Evolutionary conservation across 1,139 yeast species (phyloP).

Genomic region (Suhomyces taliae): DNA sequence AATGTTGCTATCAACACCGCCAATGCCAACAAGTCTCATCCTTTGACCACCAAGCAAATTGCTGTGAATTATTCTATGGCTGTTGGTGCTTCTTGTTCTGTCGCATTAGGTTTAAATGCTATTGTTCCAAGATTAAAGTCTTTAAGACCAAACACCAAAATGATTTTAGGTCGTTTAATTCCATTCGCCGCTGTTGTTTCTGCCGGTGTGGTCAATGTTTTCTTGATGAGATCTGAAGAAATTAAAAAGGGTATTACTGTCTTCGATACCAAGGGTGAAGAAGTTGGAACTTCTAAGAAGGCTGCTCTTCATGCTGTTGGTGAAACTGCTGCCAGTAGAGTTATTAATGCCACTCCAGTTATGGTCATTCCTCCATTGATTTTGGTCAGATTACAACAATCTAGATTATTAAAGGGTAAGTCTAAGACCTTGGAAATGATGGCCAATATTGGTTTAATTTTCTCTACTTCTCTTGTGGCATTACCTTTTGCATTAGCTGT

Average conservation of each 20-base stretch:
- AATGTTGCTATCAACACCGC: conserved; percentile 97
- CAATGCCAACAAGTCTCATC: conserved; percentile 93
- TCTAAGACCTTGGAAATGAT: conserved; percentile 62
- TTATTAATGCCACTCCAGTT: conserved; percentile 92
- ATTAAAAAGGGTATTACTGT: conserved; percentile 81
- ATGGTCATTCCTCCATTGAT: conserved; percentile 94
- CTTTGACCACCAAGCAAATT: conserved; percentile 75
- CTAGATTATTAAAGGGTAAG: conserved; percentile 61
- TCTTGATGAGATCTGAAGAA: conserved; percentile 94
- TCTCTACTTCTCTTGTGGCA: conserved; percentile 80
- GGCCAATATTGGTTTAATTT: conserved; percentile 80
- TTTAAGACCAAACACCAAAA: conserved; percentile 64
- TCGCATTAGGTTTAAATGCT: conserved; percentile 88
- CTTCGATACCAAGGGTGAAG: conserved; percentile 62
- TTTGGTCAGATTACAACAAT: conserved; percentile 71
- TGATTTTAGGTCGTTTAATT: conserved; percentile 78
- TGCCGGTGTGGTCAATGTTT: conserved; percentile 93
- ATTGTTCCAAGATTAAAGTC: conserved; percentile 78
- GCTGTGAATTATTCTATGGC: conserved; percentile 80
- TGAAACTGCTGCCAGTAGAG: conserved; percentile 93
- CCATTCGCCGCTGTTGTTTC: conserved; percentile 98
- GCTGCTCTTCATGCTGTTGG: conserved; percentile 95
- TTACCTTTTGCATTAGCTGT: conserved; percentile 94
- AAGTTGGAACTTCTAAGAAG: conserved; percentile 74
- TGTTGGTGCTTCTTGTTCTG: conserved; percentile 91